Conservation (phyloP, 768 basidiomycete genomes). For the Suillus bovinus region DNA sequence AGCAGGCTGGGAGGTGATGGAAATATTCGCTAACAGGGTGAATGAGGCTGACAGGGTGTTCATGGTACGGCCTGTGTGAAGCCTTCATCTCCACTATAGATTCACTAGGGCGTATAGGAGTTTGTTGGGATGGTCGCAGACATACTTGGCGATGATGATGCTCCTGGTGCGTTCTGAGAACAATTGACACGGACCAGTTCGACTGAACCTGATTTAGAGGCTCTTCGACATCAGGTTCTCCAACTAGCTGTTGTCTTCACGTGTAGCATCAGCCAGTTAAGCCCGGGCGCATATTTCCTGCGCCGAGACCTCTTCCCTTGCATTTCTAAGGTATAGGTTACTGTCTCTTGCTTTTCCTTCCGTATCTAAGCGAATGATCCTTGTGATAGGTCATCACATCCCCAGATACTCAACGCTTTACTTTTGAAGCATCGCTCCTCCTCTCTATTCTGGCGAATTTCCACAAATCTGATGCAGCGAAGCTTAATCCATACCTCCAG, state of each 20-base stretch:
- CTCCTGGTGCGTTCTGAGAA: conserved; percentile 41
- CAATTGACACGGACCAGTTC: background rate
- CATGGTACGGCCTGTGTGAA: conserved; percentile 37
- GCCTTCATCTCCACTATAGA: conserved; percentile 2
- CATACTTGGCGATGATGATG: conserved; percentile 44
- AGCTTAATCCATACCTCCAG: conserved; percentile 64
- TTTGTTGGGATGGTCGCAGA: conserved; percentile 50
- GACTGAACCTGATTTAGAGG: conserved; percentile 33
- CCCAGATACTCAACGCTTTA: conserved; percentile 52
- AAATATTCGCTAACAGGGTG: conserved; percentile 62
- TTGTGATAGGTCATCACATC: conserved; percentile 52
- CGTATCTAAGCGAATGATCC: background rate
- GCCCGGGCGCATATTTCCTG: conserved; percentile 72
- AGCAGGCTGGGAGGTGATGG: conserved; percentile 75
- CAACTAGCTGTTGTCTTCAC: conserved; percentile 60
- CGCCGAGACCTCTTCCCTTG: conserved; percentile 61
- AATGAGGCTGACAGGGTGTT: conserved; percentile 58
- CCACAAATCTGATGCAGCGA: conserved; percentile 71
- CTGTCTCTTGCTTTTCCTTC: background rate
- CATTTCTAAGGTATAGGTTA: conserved; percentile 41
- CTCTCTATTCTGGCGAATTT: conserved; percentile 68
- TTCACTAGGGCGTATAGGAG: conserved; percentile 35
- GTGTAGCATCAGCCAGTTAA: conserved; percentile 61
- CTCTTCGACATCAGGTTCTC: conserved; percentile 51
- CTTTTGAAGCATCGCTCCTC: conserved; percentile 60